Evolutionary conservation across 805 yeast genomes (phyloP).

Genomic region (Huiozyma naganishii): DNA sequence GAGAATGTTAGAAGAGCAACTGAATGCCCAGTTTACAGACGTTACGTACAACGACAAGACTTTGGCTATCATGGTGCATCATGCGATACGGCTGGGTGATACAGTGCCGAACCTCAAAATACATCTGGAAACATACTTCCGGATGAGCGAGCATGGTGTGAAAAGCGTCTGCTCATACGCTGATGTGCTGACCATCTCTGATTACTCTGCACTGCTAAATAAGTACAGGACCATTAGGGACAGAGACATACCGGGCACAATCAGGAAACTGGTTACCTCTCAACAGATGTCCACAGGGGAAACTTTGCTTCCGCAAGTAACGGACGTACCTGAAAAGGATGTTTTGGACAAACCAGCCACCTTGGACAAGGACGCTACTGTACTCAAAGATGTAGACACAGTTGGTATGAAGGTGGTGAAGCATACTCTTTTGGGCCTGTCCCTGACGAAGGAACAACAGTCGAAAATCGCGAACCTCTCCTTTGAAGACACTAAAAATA

Average conservation of each 20-base stretch:
- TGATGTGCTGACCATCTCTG: conserved; percentile 21
- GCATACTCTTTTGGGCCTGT: conserved; percentile 52
- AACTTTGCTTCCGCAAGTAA: not conserved
- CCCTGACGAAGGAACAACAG: conserved; percentile 22
- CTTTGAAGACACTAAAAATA: conserved; percentile 14
- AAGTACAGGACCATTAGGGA: conserved; percentile 25
- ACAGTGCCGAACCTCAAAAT: not conserved
- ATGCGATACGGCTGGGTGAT: conserved; percentile 24
- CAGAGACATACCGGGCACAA: conserved; percentile 18
- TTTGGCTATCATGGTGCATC: conserved; percentile 46
- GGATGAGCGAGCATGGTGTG: conserved; percentile 12
- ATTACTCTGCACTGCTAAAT: conserved; percentile 30
- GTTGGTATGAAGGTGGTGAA: conserved; percentile 71
- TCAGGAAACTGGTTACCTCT: conserved; percentile 5
- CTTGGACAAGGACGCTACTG: conserved; percentile 44
- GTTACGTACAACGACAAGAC: conserved; percentile 44
- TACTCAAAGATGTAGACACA: conserved; percentile 58
- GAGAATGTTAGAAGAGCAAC: conserved; percentile 30
- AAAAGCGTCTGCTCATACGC: conserved; percentile 16
- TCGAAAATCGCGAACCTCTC: conserved; percentile 22
- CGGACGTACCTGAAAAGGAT: not conserved
- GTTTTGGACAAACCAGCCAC: conserved; percentile 21
- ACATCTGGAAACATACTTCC: conserved; percentile 12
- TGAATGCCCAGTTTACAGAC: conserved; percentile 30
- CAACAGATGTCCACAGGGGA: not conserved